phyloP scores from a whole-genome alignment of 2,329 filamentous ascomycete species.

The Capronia americana region DNA sequence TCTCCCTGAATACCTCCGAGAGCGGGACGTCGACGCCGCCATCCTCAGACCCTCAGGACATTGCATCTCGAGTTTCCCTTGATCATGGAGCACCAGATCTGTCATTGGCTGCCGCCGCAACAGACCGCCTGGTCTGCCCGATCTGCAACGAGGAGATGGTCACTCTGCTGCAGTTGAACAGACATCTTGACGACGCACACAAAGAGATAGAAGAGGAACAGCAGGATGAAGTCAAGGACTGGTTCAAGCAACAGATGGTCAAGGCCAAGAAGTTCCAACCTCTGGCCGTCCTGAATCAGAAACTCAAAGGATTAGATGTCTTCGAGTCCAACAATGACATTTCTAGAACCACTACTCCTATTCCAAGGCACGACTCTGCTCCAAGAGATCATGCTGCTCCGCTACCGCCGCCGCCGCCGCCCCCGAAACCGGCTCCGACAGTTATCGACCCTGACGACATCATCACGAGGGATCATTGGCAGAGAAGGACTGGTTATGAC shows the following conservation, averaged over 20 bases:
- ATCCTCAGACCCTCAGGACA: conserved; percentile 75
- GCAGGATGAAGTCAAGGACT: conserved; percentile 94
- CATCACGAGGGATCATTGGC: conserved; percentile 89
- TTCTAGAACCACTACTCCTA: conserved; percentile 48
- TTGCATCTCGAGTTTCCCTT: conserved; percentile 80
- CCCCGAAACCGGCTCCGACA: conserved; percentile 46
- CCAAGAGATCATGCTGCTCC: conserved; percentile 40
- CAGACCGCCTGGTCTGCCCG: conserved; percentile 82
- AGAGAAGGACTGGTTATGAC: conserved; percentile 75
- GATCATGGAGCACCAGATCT: conserved; percentile 62
- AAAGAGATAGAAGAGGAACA: conserved; percentile 86
- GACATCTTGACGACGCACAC: conserved; percentile 85
- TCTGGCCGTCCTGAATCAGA: conserved; percentile 88
- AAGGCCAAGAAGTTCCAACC: conserved; percentile 95
- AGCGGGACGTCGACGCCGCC: conserved; percentile 72
- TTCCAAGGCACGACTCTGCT: conserved; percentile 36
- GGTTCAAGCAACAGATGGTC: conserved; percentile 93
- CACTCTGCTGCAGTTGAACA: conserved; percentile 90
- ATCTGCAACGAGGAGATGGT: conserved; percentile 99
- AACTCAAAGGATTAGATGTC: conserved; percentile 87
- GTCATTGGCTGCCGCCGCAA: conserved; percentile 59
- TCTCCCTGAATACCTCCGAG: conserved; percentile 65
- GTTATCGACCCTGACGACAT: conserved; percentile 82
- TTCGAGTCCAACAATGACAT: conserved; percentile 87
- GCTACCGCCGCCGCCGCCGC: conserved; percentile 30